Percentiles rank a stretch among this genome's conserved stretches.
Conservation (phyloP, 805 yeast species). For the Myxozyma monticola region DNA sequence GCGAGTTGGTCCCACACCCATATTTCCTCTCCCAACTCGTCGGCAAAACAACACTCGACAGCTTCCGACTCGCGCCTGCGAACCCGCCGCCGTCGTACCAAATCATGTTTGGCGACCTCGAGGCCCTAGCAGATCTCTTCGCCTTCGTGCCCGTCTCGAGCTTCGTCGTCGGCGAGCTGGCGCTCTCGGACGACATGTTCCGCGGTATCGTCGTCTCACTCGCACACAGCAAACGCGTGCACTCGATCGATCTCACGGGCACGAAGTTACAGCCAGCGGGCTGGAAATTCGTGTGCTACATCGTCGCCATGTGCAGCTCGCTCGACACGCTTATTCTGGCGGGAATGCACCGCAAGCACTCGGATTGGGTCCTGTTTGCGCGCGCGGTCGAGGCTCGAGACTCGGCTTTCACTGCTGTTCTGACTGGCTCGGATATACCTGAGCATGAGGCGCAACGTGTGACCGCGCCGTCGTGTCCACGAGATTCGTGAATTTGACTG, state of each 20-base stretch:
- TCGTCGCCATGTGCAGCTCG: slow-evolving; percentile 18
- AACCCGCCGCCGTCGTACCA: too few species aligned
- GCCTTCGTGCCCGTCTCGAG: slow-evolving; percentile 18
- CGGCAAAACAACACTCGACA: slow-evolving; percentile 16
- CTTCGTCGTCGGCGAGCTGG: slow-evolving; percentile 6
- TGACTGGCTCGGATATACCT: slow-evolving; percentile 8
- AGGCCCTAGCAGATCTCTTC: slow-evolving; percentile 26
- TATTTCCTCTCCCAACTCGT: slow-evolving; percentile 11
- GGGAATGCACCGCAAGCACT: slow-evolving; percentile 12
- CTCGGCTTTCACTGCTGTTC: background rate
- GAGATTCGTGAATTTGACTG: too few species aligned
- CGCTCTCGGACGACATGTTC: slow-evolving; percentile 12
- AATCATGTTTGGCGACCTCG: too few species aligned
- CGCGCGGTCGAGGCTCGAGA: slow-evolving; percentile 18
- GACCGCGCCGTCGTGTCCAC: too few species aligned
- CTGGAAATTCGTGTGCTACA: slow-evolving; percentile 25
- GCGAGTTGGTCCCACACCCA: slow-evolving; percentile 20
- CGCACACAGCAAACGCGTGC: background rate
- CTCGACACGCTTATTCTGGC: slow-evolving; percentile 14
- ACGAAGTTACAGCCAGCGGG: slow-evolving; percentile 7
- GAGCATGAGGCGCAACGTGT: too few species aligned
- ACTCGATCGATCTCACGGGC: slow-evolving; percentile 5
- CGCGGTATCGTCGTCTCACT: slow-evolving; percentile 18
- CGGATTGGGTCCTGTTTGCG: slow-evolving; percentile 23
- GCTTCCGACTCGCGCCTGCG: slow-evolving; percentile 11